Base-by-base conservation (phyloP, 768 basidiomycete species). In the Rhodotorula diobovata region DNA sequence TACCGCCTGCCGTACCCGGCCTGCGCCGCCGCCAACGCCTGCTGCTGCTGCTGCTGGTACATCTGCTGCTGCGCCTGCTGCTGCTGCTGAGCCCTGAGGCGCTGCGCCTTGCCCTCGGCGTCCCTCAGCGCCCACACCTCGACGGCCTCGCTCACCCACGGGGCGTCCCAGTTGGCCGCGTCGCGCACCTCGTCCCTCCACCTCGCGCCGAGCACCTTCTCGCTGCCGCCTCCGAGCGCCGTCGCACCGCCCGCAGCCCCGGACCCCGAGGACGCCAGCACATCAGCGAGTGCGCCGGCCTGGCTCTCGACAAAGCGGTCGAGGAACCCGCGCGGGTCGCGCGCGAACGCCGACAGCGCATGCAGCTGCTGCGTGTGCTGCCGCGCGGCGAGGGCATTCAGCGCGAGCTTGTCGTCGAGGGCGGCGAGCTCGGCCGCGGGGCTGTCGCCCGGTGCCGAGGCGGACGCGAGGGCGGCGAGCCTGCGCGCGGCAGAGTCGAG, bases 121-220 rank as follows among this genome's bases (percentile, higher is more conserved):
- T 59, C 56, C 37, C 35, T 14, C 20, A 30, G 18, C 9, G 30
- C 46, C 60, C 45, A 50, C 7, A 59, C 39, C 4, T 35, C 65
- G 23, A 50, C 66, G 18, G 66, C 71, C 28, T 72, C 71, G 15
- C 60, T 45, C n/a, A 72, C 66, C 71, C 71, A 72, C 30, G 62
- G 61, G 0, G 25, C 43, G 21, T 60, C 61, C 39, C 39, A 63
- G 21, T 21, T 51, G 21, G 41, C 46, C 6, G 34, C 12, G 11
- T 11, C 25, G 35, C 60, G 60, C 46, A 61, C 20, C 32, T 46
- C 45, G 45, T 48, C 45, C 21, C 45, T 7, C 45, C 60, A 46
- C 23, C 45, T 11, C 14, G 60, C 21, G 21, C 54, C 50, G 21
- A 32, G 35, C 4, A 39, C n/a, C 35, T 9, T 2, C 34, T 61